Evolutionary conservation across 225 moss, liverwort and hornwort genomes (phyloP), one percentile per base, ranked within the genome.

Genomic region (Marchantia paleacea): DNA sequence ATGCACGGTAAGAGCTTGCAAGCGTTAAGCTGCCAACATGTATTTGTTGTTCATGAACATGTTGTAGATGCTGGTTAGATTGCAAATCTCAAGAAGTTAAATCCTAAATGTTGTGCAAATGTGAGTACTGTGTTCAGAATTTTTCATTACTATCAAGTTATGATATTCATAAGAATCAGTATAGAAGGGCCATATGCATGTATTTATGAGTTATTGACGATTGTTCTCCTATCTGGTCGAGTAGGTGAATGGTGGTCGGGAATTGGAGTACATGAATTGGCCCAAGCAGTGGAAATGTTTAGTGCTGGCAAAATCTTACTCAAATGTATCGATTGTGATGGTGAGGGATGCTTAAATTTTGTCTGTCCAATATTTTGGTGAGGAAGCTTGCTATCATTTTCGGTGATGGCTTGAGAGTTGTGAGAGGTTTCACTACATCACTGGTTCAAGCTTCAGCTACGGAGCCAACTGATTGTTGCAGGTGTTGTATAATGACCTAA

Each of bases 241-340:
- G 13, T 80, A 96, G 96, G 93, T 99, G 15, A 95, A 92, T 78
- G 99, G 99, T 80, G 99, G 99, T 20, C 89, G 99, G 79, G 99
- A 95, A 90, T 95, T 52, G 99, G 99, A 58, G 95, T 93, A 53
- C 95, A 94, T 92, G 99, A 99, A 83, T 92, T 99, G 52, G 92
- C 99, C 22, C 91, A 85, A 89, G 99, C 99, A 78, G 99, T 92
- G 69, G 89, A 94, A 86, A 88, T 92, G 78, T 85, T 99, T 80
- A 95, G 99, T 77, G 99, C 99, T 10, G 99, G 99, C 75, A 95
- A 99, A 82, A 95, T 99, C 55, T 90, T 99, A 69, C 81, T 99
- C 55, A 99, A 99, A 80, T 94, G 95, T 84, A 99, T 99, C 55
- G 95, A 99, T 78, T 93, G 94, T 83, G 99, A 99, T 78, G n/a